Evolutionary conservation across 2,329 filamentous ascomycete species (phyloP), one percentile per base, ranked within the genome.

Genomic region (Aspergillus jensenii): DNA sequence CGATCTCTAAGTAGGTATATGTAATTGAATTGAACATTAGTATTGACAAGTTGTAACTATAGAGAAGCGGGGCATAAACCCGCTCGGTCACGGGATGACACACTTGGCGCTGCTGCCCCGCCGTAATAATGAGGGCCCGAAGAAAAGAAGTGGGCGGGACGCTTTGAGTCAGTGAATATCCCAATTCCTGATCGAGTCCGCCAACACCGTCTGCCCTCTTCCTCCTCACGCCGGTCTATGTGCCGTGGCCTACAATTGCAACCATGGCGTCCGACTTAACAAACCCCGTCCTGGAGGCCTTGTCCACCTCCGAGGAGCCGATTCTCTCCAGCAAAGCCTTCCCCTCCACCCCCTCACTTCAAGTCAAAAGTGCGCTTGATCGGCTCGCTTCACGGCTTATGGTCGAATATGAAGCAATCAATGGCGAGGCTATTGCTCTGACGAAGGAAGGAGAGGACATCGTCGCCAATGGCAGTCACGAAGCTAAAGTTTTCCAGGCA

Each of bases 311-410:
- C 61, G 84, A 87, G 65, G 70, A 71, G 47, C 83, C 88, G 46
- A 78, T 93, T 65, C 78, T 88, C 67, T 90, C 90, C 53, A 80
- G 81, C 69, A 84, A 90, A 68, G 82, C 82, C 69, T 93, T 93
- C 79, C 86, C 90, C 65, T 74, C 82, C 66, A 77, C 81, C 67
- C 81, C 85, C 69, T 89, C 88, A 68, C 80, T 83, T 60, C 84
- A 86, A 59, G 79, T 97, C 71, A 98, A 97, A 80, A 89, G 90
- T 62, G 90, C 91, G 31, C 83, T 98, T 63, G 95, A 98, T 78
- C 86, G 92, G 65, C 84, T 99, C 53, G 84, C 82, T 31, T 95
- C 91, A 59, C 86, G 93, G 67, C 88, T 87, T 51, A 97, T 97
- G 91, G 82, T 98, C 62, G 81, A 84, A 64, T 97, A 96, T 77